Evolutionary conservation across 1,139 yeast species (phyloP).

Genomic region (Suhomyces guaymorum): DNA sequence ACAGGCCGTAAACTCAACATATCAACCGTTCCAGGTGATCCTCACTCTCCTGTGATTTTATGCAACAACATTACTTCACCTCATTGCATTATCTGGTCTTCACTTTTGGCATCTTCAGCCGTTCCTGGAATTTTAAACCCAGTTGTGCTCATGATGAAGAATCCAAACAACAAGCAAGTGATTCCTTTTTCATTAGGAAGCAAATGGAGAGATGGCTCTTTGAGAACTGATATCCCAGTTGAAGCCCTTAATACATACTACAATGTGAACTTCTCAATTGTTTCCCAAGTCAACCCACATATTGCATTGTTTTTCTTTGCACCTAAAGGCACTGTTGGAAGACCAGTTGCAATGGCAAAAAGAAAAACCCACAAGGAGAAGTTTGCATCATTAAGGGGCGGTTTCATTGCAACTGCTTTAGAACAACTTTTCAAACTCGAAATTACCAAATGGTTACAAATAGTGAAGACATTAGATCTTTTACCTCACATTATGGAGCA

Average conservation of each 20-base stretch:
- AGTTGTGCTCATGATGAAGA: slow-evolving; percentile 75
- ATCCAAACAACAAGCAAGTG: slow-evolving; percentile 42
- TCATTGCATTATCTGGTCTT: slow-evolving; percentile 79
- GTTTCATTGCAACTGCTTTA: slow-evolving; percentile 70
- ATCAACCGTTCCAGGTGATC: slow-evolving; percentile 80
- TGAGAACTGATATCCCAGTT: slow-evolving; percentile 71
- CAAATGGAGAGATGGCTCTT: slow-evolving; percentile 74
- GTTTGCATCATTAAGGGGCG: slow-evolving; percentile 63
- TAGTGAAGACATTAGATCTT: slow-evolving; percentile 64
- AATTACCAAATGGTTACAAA: slow-evolving; percentile 71
- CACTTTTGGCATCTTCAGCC: slow-evolving; percentile 75
- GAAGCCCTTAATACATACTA: slow-evolving; percentile 72
- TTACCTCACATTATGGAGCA: slow-evolving; percentile 70
- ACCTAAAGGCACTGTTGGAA: slow-evolving; percentile 78
- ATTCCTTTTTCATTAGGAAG: slow-evolving; percentile 73
- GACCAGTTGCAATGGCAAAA: slow-evolving; percentile 64
- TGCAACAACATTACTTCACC: slow-evolving; percentile 80
- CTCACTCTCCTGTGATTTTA: slow-evolving; percentile 77
- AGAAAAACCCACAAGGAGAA: slow-evolving; percentile 43
- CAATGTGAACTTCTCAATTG: slow-evolving; percentile 74
- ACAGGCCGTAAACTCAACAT: slow-evolving; percentile 74
- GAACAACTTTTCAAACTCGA: slow-evolving; percentile 73
- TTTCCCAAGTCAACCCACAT: slow-evolving; percentile 83
- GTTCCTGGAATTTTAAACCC: slow-evolving; percentile 86
- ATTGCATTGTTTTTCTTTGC: slow-evolving; percentile 75